Conservation (phyloP, 371 early-diverging fungal genomes). For the Saksenaea vasiformis region DNA sequence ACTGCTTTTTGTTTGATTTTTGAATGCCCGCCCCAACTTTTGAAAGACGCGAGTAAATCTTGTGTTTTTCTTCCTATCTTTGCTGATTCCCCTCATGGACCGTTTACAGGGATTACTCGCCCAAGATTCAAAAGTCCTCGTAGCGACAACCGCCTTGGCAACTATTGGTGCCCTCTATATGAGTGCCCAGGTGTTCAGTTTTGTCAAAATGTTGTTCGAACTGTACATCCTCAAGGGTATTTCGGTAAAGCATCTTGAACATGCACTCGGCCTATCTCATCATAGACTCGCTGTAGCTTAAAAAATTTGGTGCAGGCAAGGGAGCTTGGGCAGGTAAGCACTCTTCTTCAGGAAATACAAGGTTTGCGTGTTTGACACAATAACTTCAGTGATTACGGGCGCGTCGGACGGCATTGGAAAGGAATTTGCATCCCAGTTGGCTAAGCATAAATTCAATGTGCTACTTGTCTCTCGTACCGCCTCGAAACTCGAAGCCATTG, state of each 20-base stretch:
- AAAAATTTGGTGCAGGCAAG: slow-evolving; percentile 79
- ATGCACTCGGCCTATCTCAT: background rate
- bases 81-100: too few relatives aligned
- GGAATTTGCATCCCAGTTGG: slow-evolving; percentile 91
- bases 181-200: slow-evolving; percentile 45
- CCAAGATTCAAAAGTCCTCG: slow-evolving; percentile 14
- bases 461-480: slow-evolving; percentile 87
- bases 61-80: slow-evolving; percentile 5
- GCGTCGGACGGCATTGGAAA: slow-evolving; percentile 98
- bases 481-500: slow-evolving; percentile 82
- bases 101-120: slow-evolving; percentile 1
- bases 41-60: too few relatives aligned
- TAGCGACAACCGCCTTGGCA: slow-evolving; percentile 40
- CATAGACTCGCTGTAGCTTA: slow-evolving; percentile 47
- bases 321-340: slow-evolving; percentile 89
- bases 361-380: background rate
- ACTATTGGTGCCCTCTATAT: slow-evolving; percentile 52
- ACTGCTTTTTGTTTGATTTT: too few relatives aligned
- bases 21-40: background rate
- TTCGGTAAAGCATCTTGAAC: slow-evolving; percentile 38
- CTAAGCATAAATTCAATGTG: slow-evolving; percentile 84
- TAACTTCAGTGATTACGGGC: slow-evolving; percentile 87
- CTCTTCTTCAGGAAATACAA: background rate
- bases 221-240: slow-evolving; percentile 63
- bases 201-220: slow-evolving; percentile 57